These are phyloP conservation scores for Claviceps arundinis DNA, from an alignment of 2,329 filamentous ascomycete genomes.

Conservation along the genomic window DNA sequence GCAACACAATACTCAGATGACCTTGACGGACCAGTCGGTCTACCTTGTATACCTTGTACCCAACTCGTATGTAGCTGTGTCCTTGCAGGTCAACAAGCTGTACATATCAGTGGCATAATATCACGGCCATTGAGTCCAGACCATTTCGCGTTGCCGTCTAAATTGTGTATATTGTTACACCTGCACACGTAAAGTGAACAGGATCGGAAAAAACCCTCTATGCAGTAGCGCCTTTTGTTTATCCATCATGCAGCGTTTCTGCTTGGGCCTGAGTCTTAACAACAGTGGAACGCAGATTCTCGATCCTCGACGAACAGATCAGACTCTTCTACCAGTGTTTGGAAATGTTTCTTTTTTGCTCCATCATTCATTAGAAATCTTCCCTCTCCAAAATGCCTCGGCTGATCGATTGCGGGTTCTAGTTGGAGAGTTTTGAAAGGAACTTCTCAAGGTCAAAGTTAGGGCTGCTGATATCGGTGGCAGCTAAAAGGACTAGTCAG, in stretches of 20 bases:
- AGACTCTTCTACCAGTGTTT: background rate
- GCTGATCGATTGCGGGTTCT: slow-evolving; percentile 31
- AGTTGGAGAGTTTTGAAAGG: slow-evolving; percentile 48
- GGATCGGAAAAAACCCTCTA: slow-evolving; percentile 35
- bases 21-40: background rate
- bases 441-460: slow-evolving; percentile 90
- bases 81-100: background rate
- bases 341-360: background rate
- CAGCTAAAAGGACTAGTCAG: slow-evolving; percentile 13
- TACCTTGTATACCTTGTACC: background rate
- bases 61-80: background rate
- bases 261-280: slow-evolving; percentile 10
- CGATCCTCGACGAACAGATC: slow-evolving; percentile 2
- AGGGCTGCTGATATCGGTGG: slow-evolving; percentile 60
- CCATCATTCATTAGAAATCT: background rate
- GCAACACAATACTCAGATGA: background rate
- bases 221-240: slow-evolving; percentile 30
- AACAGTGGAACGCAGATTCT: slow-evolving; percentile 1
- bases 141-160: slow-evolving; percentile 24
- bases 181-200: slow-evolving; percentile 33
- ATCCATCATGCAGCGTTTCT: slow-evolving; percentile 20
- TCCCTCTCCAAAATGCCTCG: background rate
- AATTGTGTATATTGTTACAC: slow-evolving; percentile 39
- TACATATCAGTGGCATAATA: background rate
- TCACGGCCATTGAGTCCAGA: background rate